A percentile compares a stretch with the other conserved stretches of the same genome.
These are phyloP conservation scores for Trichoderma sp. DNA, from an alignment of 2,329 filamentous ascomycete species.

Conservation along the genomic window DNA sequence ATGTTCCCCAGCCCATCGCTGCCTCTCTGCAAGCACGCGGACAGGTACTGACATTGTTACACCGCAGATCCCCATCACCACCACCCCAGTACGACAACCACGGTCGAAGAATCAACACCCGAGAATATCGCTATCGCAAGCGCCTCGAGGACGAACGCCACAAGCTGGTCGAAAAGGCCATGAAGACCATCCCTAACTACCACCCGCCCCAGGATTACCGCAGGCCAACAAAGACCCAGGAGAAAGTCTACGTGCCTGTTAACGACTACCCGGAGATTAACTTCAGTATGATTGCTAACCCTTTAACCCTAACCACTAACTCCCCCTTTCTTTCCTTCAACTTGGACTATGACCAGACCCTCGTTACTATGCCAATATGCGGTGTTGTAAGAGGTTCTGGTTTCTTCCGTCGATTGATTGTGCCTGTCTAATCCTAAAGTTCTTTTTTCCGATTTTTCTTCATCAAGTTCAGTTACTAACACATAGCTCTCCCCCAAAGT, in stretches of 20 bases:
- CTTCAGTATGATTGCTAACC: conserved; percentile 99
- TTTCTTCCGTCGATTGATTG: conserved; percentile 33
- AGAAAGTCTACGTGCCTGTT: conserved; percentile 99
- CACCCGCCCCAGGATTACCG: conserved; percentile 98
- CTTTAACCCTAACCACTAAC: conserved; percentile 71
- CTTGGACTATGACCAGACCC: conserved; percentile 46
- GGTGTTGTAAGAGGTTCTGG: conserved; percentile 33
- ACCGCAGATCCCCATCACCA: conserved; percentile 81
- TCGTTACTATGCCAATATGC: conserved; percentile 31
- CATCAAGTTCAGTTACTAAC: conserved; percentile 67
- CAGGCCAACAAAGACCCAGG: conserved; percentile 98
- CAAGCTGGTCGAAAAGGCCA: conserved; percentile 97
- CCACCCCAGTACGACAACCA: conserved; percentile 99
- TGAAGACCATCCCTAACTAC: conserved; percentile 99
- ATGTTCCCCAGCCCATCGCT: conserved; percentile 36
- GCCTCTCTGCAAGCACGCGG: background rate
- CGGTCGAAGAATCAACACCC: conserved; percentile 97
- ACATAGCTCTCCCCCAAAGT: conserved; percentile 90
- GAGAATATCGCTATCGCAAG: conserved; percentile 98
- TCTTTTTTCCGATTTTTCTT: background rate
- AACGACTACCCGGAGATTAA: conserved; percentile 99
- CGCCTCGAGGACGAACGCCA: conserved; percentile 97
- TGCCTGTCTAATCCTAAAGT: conserved; percentile 34
- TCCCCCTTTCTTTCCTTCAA: conserved; percentile 34
- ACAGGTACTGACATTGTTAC: conserved; percentile 20